Evolutionary conservation across 192 early-diverging fungal genomes (phyloP), one percentile per base, ranked within the genome.

Genomic region (Entophlyctis helioformis): DNA sequence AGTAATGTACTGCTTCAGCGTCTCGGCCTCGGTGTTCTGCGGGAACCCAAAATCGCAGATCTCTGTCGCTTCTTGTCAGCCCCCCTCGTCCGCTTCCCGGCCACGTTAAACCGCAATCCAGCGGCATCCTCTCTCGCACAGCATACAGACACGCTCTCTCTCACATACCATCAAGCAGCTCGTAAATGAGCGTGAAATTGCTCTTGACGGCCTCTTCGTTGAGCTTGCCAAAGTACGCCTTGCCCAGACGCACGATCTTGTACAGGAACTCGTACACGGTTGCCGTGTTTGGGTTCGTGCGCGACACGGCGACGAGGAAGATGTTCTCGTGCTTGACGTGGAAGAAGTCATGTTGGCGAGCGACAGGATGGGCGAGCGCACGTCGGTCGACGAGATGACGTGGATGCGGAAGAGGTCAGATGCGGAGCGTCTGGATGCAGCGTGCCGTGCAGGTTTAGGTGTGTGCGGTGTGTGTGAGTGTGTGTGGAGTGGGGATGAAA

Each of bases 401-500:
- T 96, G 91, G 45, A 98, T 91, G 32, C 95, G 82, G 67, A 98
- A 98, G 36, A 96, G 74, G 59, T 98, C 95, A 12, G 89, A 84
- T 28, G 89, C 76, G 18, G 89, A 92, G 24, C 95, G 92, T 54
- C 87, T 89, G 46, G n/a, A n/a, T 2, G 1, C 23, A 15, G 40
- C 40, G 18, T 42, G 12, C 16, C 1, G 18, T 15, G 1, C 19
- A 6, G 1, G 21, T 1, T 0, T 23, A 42, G 12, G 40, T 22
- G 1, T 22, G 15, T 21, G n/a, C n/a, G n/a, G n/a, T n/a, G n/a
- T n/a, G n/a, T n/a, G n/a, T n/a, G n/a, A n/a, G 13, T 42, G 10
- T 9, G 19, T 38, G 18, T 5, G n/a, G 9, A 29, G 3, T 12
- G n/a, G 18, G 13, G 11, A 20, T 37, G 31, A n/a, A 34, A 6